Conservation (phyloP, 1,139 yeast genomes). For the Pichia sp. region DNA sequence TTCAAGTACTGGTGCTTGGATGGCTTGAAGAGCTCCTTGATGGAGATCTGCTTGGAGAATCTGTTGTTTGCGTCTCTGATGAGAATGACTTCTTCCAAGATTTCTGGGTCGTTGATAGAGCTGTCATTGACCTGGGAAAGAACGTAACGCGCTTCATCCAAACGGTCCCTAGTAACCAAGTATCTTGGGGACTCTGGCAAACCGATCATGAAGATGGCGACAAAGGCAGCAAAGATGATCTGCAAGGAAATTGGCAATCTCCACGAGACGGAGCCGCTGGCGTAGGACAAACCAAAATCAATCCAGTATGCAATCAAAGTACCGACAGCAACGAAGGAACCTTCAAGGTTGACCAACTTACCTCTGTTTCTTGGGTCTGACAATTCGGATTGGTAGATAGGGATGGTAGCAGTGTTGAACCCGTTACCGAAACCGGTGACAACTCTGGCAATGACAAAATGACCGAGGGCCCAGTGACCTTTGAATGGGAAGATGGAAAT, state of each 20-base stretch:
- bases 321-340: constrained; percentile 39
- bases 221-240: constrained; percentile 39
- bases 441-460: constrained; percentile 45
- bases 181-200: constrained; percentile 68
- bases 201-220: constrained; percentile 29
- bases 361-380: constrained; percentile 72
- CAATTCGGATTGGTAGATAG: constrained; percentile 80
- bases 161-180: constrained; percentile 50
- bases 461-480: constrained; percentile 50
- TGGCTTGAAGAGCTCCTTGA: constrained; percentile 50
- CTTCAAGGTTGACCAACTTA: constrained; percentile 63
- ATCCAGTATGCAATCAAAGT: constrained; percentile 76
- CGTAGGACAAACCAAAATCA: constrained; percentile 67
- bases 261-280: constrained; percentile 48
- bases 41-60: constrained; percentile 30
- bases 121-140: constrained; percentile 39
- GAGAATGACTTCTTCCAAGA: constrained; percentile 41
- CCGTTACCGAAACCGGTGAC: constrained; percentile 81
- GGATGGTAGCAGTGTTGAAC: constrained; percentile 72
- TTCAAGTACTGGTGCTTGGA: constrained; percentile 56
- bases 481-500: constrained; percentile 59
- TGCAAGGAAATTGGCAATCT: constrained; percentile 46
- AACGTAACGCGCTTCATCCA: constrained; percentile 47
- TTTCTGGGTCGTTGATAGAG: constrained; percentile 41
- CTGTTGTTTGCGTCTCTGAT: constrained; percentile 36